phyloP scores from a whole-genome alignment of 2,329 filamentous ascomycete genomes.

The Epicoccum nigrum region DNA sequence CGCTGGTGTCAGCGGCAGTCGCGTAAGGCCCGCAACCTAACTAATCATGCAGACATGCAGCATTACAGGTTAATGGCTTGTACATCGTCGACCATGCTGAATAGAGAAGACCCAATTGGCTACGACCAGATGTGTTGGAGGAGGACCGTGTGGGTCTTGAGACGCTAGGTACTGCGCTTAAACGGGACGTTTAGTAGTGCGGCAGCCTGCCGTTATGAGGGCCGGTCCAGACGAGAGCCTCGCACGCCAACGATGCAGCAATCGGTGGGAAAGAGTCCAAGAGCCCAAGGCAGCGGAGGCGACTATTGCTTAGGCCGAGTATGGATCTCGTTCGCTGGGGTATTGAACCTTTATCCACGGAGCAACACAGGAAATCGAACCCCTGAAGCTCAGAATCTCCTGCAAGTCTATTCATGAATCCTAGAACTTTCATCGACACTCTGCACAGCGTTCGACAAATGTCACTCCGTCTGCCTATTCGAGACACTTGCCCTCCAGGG shows the following conservation, averaged over 20 bases:
- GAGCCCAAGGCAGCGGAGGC: neutral
- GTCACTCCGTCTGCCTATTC: slow-evolving; percentile 9
- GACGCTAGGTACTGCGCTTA: slow-evolving; percentile 12
- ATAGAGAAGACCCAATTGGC: slow-evolving; percentile 3
- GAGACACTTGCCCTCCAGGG: slow-evolving; percentile 14
- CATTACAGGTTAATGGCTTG: slow-evolving; percentile 3
- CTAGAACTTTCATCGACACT: slow-evolving; percentile 1
- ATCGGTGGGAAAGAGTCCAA: neutral
- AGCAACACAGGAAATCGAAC: too few relatives aligned
- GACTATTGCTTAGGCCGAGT: neutral
- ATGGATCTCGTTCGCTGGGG: neutral
- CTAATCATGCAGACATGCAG: slow-evolving; percentile 15
- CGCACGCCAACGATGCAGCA: neutral
- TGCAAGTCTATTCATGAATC: neutral
- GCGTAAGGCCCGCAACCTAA: slow-evolving; percentile 6
- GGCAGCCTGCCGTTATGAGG: slow-evolving; percentile 7
- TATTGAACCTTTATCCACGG: too few relatives aligned
- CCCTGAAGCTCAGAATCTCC: neutral
- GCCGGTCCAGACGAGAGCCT: slow-evolving; percentile 15
- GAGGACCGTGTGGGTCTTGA: slow-evolving; percentile 1
- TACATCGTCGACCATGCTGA: neutral
- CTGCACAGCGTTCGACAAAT: slow-evolving; percentile 4
- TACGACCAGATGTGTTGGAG: slow-evolving; percentile 5
- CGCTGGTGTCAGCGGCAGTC: slow-evolving; percentile 1
- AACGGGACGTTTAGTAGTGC: slow-evolving; percentile 15